A percentile compares a stretch with the other conserved stretches of the same genome.
These are phyloP conservation scores for Pichia norvegensis DNA, from an alignment of 1,139 yeast species.

Conservation along the genomic window DNA sequence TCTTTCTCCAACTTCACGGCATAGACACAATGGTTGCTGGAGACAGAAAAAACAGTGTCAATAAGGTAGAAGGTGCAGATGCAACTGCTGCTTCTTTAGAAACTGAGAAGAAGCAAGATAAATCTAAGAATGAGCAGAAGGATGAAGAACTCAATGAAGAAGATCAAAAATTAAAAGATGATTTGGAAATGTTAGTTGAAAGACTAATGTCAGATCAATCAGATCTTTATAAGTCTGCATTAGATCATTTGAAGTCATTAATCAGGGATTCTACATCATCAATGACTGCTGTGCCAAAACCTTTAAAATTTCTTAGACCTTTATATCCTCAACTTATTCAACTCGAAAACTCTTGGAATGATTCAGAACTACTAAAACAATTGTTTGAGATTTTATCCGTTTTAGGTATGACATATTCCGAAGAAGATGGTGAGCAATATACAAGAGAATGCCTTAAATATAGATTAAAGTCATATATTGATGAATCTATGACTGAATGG, in stretches of 20 bases:
- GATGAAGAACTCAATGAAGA: constrained; percentile 90
- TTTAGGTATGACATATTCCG: constrained; percentile 86
- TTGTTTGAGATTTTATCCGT: constrained; percentile 88
- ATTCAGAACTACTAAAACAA: constrained; percentile 32
- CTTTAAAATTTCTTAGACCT: constrained; percentile 89
- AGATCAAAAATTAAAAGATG: constrained; percentile 81
- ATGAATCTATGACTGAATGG: constrained; percentile 73
- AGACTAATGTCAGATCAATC: constrained; percentile 48
- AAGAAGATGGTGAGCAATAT: constrained; percentile 49
- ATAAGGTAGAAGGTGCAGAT: not conserved
- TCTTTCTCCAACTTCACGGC: not conserved
- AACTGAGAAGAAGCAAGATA: constrained; percentile 1
- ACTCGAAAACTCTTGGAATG: constrained; percentile 54
- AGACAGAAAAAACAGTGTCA: not conserved
- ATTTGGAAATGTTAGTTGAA: constrained; percentile 81
- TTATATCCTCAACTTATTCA: constrained; percentile 62
- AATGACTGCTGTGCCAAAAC: constrained; percentile 99
- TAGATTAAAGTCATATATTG: constrained; percentile 55
- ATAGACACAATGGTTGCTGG: not conserved
- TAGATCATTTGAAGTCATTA: constrained; percentile 62
- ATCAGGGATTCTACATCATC: constrained; percentile 93
- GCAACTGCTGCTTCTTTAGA: not conserved
- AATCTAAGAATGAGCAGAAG: not conserved
- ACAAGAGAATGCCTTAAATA: constrained; percentile 74
- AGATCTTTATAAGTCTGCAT: constrained; percentile 48